A percentile compares a stretch with the other conserved stretches of the same genome.
phyloP scores from a whole-genome alignment of 2,329 filamentous ascomycete species.

The Rhexocercosporidium sp. region DNA sequence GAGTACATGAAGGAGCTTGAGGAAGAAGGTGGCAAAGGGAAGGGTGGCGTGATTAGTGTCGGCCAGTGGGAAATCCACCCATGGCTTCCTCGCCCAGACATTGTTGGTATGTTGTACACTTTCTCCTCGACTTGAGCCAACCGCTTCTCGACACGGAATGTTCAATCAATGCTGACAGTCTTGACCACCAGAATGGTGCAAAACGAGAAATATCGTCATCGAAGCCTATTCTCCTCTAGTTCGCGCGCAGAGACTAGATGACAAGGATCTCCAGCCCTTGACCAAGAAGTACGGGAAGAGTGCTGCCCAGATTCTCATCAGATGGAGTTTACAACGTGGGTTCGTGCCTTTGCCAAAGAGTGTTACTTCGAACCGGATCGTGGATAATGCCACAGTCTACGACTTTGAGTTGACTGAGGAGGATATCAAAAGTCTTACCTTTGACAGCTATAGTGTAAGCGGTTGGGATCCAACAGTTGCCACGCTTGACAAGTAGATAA shows the following conservation, averaged over 20 bases:
- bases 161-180: neutral
- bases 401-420: conserved; percentile 61
- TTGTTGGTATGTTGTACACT: conserved; percentile 51
- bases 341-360: conserved; percentile 77
- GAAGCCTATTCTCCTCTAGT: conserved; percentile 69
- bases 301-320: conserved; percentile 77
- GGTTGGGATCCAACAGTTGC: conserved; percentile 61
- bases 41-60: conserved; percentile 76
- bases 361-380: conserved; percentile 69
- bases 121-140: neutral
- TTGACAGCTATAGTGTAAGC: conserved; percentile 57
- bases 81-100: conserved; percentile 81
- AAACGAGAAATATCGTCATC: conserved; percentile 63
- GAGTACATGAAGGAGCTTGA: conserved; percentile 65
- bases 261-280: conserved; percentile 67
- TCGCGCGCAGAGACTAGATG: conserved; percentile 72
- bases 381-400: conserved; percentile 63
- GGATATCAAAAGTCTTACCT: conserved; percentile 56
- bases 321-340: conserved; percentile 83
- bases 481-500: conserved; percentile 47
- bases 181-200: conserved; percentile 64
- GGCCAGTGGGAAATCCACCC: conserved; percentile 92
- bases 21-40: conserved; percentile 62
- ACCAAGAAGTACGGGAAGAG: conserved; percentile 75
- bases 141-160: too few species aligned